phyloP scores from a whole-genome alignment of 1,139 yeast genomes.

The Debaryomycetaceae sp. region DNA sequence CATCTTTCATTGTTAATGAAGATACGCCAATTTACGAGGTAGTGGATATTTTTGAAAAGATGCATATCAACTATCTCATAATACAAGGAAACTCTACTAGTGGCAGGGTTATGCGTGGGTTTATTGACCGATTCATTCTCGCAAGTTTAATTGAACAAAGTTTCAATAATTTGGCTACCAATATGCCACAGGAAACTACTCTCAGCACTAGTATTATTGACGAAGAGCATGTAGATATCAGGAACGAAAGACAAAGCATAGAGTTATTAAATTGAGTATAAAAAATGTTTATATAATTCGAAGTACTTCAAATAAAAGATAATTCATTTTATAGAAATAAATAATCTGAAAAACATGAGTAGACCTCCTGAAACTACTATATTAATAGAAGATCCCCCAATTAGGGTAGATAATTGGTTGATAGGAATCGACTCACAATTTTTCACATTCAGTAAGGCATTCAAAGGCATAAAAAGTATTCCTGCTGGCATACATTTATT shows the following conservation, averaged over 20 bases:
- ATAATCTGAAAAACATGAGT: conserved; percentile 10
- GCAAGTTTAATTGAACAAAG: conserved; percentile 24
- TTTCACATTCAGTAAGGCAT: conserved; percentile 16
- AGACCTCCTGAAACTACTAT: conserved; percentile 26
- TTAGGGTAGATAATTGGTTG: conserved; percentile 16
- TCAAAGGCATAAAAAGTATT: conserved; percentile 25
- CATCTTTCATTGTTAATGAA: conserved; percentile 27
- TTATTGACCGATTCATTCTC: conserved; percentile 39
- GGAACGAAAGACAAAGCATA: conserved; percentile 13
- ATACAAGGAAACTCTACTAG: conserved; percentile 17
- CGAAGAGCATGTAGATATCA: conserved; percentile 11
- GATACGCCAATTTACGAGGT: conserved; percentile 33
- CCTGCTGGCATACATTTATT: conserved; percentile 27
- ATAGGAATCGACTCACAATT: conserved; percentile 31
- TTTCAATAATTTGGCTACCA: conserved; percentile 17
- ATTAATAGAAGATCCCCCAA: conserved; percentile 15
- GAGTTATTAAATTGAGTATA: conserved; percentile 7
- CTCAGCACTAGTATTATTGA: conserved; percentile 8
- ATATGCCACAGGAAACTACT: not conserved
- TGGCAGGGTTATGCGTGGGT: conserved; percentile 31
- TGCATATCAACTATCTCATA: conserved; percentile 36
- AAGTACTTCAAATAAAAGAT: not conserved
- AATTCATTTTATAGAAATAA: too few species aligned
- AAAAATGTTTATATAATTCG: not conserved
- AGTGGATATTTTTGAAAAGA: conserved; percentile 40